A percentile compares a stretch with the other conserved stretches of the same genome.
phyloP scores from a whole-genome alignment of 805 yeast species.

The Barnettozyma botsteinii region DNA sequence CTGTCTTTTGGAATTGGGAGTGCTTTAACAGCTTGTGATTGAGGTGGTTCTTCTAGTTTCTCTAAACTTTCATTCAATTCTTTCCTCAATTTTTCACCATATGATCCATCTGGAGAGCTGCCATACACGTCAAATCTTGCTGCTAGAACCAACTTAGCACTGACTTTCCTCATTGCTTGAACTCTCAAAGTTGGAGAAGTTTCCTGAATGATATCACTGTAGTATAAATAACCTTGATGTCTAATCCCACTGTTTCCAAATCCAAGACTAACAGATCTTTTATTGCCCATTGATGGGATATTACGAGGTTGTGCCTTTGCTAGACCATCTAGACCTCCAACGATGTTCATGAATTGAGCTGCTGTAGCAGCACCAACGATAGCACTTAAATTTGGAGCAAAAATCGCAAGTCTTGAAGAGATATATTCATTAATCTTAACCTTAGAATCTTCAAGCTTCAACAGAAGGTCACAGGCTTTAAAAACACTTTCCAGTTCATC shows the following conservation, averaged over 20 bases:
- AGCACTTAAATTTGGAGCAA: conserved; percentile 78
- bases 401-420: conserved; percentile 44
- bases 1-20: conserved; percentile 67
- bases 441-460: conserved; percentile 40
- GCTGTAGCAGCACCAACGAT: conserved; percentile 69
- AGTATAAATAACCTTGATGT: conserved; percentile 65
- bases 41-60: conserved; percentile 75
- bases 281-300: conserved; percentile 68
- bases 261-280: conserved; percentile 33
- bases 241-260: conserved; percentile 42
- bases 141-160: conserved; percentile 77
- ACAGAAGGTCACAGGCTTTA: conserved; percentile 42
- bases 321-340: conserved; percentile 64
- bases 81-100: conserved; percentile 53
- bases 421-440: conserved; percentile 45
- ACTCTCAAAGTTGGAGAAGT: conserved; percentile 54
- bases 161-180: conserved; percentile 69
- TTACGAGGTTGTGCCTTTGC: conserved; percentile 79
- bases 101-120: conserved; percentile 36
- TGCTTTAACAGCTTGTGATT: conserved; percentile 50
- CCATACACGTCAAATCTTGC: conserved; percentile 70
- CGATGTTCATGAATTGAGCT: conserved; percentile 61
- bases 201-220: conserved; percentile 51
- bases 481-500: conserved; percentile 34
- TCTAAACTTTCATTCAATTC: conserved; percentile 64